phyloP scores from a whole-genome alignment of 164 flowering plant species.

The Berberis thunbergii region DNA sequence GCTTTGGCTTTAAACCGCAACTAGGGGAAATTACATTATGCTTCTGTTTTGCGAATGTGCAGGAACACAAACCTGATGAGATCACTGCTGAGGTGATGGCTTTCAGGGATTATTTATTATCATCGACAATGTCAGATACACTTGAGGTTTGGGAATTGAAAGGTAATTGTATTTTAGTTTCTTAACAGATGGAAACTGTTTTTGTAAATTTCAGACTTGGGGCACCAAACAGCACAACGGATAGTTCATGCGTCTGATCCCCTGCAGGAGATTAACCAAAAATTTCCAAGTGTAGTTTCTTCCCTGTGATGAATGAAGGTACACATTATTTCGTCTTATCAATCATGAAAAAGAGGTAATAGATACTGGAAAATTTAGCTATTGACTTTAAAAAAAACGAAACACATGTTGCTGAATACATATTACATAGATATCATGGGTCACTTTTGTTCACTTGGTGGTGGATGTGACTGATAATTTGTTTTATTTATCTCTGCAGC shows the following conservation, averaged over 20 bases:
- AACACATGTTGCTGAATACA: too few relatives aligned
- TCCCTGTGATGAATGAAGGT: conserved; percentile 98
- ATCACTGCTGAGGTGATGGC: conserved; percentile 76
- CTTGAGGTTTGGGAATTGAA: conserved; percentile 97
- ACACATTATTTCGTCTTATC: background rate
- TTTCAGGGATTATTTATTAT: conserved; percentile 79
- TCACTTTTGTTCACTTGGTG: background rate
- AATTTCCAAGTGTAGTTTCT: conserved; percentile 94
- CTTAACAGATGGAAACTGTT: background rate
- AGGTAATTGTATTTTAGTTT: conserved; percentile 29
- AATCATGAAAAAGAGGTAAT: too few relatives aligned
- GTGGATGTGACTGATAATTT: background rate
- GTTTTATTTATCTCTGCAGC: conserved; percentile 35
- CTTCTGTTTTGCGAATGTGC: conserved; percentile 11
- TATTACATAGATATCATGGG: background rate
- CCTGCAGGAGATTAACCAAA: conserved; percentile 87
- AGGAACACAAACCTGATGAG: conserved; percentile 93
- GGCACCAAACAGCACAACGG: conserved; percentile 96
- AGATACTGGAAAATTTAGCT: too few relatives aligned
- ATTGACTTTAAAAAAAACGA: too few relatives aligned
- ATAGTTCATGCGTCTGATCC: conserved; percentile 95
- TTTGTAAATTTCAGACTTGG: conserved; percentile 53
- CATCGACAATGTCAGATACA: conserved; percentile 83
- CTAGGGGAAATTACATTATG: too few relatives aligned
- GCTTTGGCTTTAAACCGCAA: too few relatives aligned